Evolutionary conservation across 169 alveolate species (phyloP).

Genomic region (Theileria parva): DNA sequence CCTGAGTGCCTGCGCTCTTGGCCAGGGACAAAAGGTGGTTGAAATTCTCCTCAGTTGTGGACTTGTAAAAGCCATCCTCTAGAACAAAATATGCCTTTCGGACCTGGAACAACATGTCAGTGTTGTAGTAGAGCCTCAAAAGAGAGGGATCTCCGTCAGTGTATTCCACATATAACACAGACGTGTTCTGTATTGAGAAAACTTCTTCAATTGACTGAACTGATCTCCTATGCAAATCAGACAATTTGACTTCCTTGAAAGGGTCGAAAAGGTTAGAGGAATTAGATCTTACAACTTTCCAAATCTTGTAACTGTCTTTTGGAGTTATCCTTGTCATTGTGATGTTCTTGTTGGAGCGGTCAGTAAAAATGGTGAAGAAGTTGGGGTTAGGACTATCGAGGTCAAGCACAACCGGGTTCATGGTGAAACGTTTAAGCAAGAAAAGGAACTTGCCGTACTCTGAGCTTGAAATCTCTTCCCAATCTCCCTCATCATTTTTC

Average conservation of each 20-base stretch:
- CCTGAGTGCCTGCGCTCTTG: neutral
- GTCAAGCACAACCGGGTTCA: slow-evolving; percentile 9
- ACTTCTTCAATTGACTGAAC: neutral
- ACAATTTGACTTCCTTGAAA: neutral
- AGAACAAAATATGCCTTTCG: neutral
- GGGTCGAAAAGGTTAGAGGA: neutral
- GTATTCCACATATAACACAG: neutral
- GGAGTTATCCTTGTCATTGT: slow-evolving; percentile 13
- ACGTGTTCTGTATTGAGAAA: neutral
- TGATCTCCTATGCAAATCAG: neutral
- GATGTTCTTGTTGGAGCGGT: neutral
- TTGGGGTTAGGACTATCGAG: slow-evolving; percentile 3
- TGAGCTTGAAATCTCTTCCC: neutral
- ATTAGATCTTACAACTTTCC: neutral
- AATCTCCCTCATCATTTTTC: neutral
- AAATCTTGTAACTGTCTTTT: neutral
- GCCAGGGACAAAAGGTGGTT: neutral
- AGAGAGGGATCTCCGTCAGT: neutral
- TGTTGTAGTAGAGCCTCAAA: neutral
- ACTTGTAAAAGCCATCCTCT: neutral
- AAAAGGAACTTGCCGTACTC: neutral
- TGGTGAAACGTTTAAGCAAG: neutral
- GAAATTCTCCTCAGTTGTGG: neutral
- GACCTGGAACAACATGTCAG: neutral
- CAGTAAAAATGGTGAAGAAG: neutral